Conservation (phyloP, 148 eudicot genomes). For the Linanthus parryae region DNA sequence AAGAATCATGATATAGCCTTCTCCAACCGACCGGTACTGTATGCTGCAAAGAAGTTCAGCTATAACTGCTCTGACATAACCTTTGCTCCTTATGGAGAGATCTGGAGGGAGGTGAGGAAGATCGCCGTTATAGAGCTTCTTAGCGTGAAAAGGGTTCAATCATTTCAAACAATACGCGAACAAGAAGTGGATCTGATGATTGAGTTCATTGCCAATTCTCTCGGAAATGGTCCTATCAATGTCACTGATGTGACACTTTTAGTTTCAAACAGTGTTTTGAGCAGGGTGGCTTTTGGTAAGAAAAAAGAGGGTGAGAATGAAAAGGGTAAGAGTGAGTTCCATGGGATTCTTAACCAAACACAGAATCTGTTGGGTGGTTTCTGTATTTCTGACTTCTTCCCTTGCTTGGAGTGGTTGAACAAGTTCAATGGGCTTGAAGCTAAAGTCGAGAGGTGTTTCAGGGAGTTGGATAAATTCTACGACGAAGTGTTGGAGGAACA, state of each 20-base stretch:
- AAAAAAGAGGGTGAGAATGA: constrained; percentile 7
- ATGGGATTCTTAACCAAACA: constrained; percentile 22
- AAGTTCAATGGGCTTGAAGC: constrained; percentile 43
- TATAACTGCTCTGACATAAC: constrained; percentile 24
- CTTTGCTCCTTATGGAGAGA: constrained; percentile 36
- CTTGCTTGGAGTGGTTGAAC: constrained; percentile 45
- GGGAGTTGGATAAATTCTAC: constrained; percentile 24
- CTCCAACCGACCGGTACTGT: constrained; percentile 37
- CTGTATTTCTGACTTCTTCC: constrained; percentile 50
- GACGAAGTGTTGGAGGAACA: constrained; percentile 40
- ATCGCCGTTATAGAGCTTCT: constrained; percentile 30
- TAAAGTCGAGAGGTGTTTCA: constrained; percentile 29
- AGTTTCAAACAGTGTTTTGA: constrained; percentile 31
- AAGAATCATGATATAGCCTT: constrained; percentile 33
- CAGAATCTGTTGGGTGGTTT: constrained; percentile 36
- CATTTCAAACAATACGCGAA: constrained; percentile 22
- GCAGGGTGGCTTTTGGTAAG: constrained; percentile 38
- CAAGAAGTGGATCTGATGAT: constrained; percentile 33
- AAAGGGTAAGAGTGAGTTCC: constrained; percentile 4
- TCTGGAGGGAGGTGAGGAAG: constrained; percentile 45
- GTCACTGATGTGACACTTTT: constrained; percentile 30
- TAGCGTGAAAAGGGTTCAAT: constrained; percentile 34
- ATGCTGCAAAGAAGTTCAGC: constrained; percentile 23
- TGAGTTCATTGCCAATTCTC: constrained; percentile 12
- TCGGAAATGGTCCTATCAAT: constrained; percentile 17